Conservation (phyloP, 176 grass and related monocot genomes). For the barley (Hordeum vulgare) region DNA sequence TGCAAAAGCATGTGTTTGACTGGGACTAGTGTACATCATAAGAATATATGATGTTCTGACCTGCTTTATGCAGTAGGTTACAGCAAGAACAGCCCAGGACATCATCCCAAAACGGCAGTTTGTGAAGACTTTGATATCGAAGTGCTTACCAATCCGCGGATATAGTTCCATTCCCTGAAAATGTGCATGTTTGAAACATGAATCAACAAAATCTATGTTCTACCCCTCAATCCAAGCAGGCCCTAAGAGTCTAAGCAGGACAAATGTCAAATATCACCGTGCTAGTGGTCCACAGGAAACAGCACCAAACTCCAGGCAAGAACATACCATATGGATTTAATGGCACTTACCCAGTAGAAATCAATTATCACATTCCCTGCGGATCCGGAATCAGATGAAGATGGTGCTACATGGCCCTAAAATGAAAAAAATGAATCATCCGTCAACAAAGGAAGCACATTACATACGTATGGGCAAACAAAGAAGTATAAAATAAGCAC, state of each 20-base stretch:
- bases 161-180: constrained; percentile 93
- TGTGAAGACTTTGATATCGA: constrained; percentile 98
- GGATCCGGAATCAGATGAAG: constrained; percentile 95
- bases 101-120: constrained; percentile 99
- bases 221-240: background rate
- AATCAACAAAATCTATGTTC: background rate
- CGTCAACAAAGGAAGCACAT: background rate
- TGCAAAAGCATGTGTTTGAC: background rate
- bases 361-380: constrained; percentile 87
- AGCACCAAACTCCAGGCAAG: background rate
- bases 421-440: background rate
- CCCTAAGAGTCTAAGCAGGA: background rate
- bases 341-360: constrained; percentile 84
- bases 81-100: constrained; percentile 99
- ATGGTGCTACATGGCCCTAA: constrained; percentile 92
- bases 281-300: background rate
- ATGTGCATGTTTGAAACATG: background rate
- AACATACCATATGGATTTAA: background rate
- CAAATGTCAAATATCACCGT: background rate
- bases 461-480: background rate
- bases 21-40: background rate
- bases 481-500: constrained; percentile 21
- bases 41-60: constrained; percentile 35
- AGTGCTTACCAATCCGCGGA: constrained; percentile 90
- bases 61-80: constrained; percentile 99